Base-by-base conservation (phyloP, 2,329 filamentous ascomycete species). In the Apiospora hydei region DNA sequence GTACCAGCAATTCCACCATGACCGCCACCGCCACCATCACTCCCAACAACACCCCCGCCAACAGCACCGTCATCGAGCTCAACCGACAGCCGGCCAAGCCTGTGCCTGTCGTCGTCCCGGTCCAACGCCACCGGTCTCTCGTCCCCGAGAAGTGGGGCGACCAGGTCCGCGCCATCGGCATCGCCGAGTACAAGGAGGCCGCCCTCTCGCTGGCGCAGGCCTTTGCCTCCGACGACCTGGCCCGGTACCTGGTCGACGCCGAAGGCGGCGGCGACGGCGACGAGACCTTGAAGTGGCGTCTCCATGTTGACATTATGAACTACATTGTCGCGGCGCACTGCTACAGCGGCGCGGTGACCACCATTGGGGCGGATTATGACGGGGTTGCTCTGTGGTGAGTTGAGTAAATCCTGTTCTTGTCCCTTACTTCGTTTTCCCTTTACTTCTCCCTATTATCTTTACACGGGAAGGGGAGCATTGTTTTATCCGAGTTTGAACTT, bases 341-440 rank as follows among this genome's bases (percentile, higher is more conserved):
- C 81, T 87, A 93, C 78, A 91, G 91, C 76, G 94, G 94, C 71
- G 82, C 94, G 72, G 93, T 93, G 71, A 92, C 93, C 66, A 90
- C 92, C 71, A 90, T 93, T 74, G 94, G 94, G 24, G 88, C 90
- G 7, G 89, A 95, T 78, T 94, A 93, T 78, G 93, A 94, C 76
- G 92, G 90, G 75, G 91, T 96, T 71, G 93, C 93, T 72, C 85
- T 96, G 70, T 96, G 94, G 93, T 94, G 85, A 80, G 89, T 85
- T 94, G 85, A 80, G 89, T 85, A 68, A 21, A 53, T 47, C 0
- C 68, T 46, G 46, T 8, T 46, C 41, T 10, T 53, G 21, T 38
- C 44, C 44, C 7, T 57, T 41, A 16, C 18, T 64, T 30, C 38
- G 14, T 13, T 51, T 68, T 46, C 46, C 14, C 4, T n/a, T 11